Evolutionary conservation across 169 alveolate species (phyloP).

Genomic region (Eimeria necatrix): DNA sequence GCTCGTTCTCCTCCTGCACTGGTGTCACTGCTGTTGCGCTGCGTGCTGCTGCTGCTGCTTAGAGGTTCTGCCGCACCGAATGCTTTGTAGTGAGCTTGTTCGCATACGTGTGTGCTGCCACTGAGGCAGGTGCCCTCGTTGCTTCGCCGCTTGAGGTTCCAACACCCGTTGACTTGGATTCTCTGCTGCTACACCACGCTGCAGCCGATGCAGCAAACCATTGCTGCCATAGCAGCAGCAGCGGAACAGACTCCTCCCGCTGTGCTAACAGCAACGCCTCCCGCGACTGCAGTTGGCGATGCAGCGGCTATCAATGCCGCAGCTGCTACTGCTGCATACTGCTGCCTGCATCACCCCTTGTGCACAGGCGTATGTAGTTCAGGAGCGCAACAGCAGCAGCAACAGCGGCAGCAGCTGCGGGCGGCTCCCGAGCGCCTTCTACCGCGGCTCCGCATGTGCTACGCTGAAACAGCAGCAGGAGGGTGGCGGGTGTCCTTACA

Average conservation of each 20-base stretch:
- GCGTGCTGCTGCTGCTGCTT: background rate
- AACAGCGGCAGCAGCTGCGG: background rate
- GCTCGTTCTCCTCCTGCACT: background rate
- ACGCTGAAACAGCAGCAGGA: background rate
- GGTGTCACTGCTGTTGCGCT: slow-evolving; percentile 2
- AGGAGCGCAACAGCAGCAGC: background rate
- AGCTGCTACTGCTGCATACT: background rate
- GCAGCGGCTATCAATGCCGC: background rate
- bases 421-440: background rate
- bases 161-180: background rate
- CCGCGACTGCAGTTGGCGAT: background rate
- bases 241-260: background rate
- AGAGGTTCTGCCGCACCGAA: background rate
- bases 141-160: slow-evolving; percentile 19
- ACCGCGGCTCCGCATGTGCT: background rate
- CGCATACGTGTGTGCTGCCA: background rate
- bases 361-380: background rate
- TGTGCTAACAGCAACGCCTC: background rate
- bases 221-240: slow-evolving; percentile 36
- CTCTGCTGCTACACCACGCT: slow-evolving; percentile 14
- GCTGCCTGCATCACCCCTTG: slow-evolving; percentile 1
- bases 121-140: background rate
- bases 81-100: background rate
- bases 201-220: slow-evolving; percentile 31
- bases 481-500: background rate